These are phyloP conservation scores for Artemisia argyi DNA, from an alignment of 129 eudicot genomes.

Conservation along the genomic window DNA sequence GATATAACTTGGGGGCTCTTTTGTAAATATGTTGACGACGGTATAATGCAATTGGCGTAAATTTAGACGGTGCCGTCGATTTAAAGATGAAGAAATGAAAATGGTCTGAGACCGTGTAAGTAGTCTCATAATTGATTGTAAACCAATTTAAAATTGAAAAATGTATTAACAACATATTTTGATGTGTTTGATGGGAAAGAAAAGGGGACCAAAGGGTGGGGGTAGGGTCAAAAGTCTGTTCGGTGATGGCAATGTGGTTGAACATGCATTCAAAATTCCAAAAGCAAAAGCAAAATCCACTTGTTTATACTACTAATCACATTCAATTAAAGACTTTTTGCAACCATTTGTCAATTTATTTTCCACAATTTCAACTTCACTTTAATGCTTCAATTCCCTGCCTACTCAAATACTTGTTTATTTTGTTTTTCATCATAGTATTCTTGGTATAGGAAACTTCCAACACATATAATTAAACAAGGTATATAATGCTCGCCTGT, in stretches of 20 bases:
- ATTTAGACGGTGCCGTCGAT: too few species aligned
- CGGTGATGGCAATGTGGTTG: conserved; percentile 16
- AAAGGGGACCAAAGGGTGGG: conserved; percentile 22
- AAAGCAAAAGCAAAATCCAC: conserved; percentile 23
- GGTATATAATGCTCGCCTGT: not conserved
- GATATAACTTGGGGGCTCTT: too few species aligned
- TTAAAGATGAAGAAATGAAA: not conserved
- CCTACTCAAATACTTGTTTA: conserved; percentile 5
- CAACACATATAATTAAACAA: not conserved
- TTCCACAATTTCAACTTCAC: conserved; percentile 14
- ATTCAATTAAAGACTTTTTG: conserved; percentile 32
- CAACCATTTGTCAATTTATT: conserved; percentile 27
- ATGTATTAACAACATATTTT: not conserved
- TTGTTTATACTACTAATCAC: conserved; percentile 28
- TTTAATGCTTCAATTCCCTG: conserved; percentile 18
- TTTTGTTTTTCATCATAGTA: not conserved
- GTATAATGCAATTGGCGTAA: too few species aligned
- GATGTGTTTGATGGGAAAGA: not conserved
- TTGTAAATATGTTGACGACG: too few species aligned
- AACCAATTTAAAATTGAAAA: not conserved
- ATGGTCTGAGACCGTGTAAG: not conserved
- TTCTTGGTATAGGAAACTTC: not conserved
- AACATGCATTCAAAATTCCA: conserved; percentile 18
- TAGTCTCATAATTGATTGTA: too few species aligned
- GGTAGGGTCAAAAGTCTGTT: conserved; percentile 23